Conservation (phyloP, 345 rosid species). For the Aquilaria yunnanensis region DNA sequence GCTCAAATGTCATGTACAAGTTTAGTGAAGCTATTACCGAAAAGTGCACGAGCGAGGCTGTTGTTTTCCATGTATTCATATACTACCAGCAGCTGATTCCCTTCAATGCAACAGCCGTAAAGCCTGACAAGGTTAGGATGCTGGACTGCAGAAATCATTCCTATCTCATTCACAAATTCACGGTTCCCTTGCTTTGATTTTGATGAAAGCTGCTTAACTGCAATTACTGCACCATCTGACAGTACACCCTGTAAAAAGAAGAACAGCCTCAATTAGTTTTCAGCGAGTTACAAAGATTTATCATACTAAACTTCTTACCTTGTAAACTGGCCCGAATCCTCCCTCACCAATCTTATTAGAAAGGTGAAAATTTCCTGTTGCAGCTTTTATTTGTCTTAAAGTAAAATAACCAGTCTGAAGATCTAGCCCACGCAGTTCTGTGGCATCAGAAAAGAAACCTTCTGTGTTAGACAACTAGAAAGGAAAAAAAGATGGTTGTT, state of each 20-base stretch:
- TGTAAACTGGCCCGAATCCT: slow-evolving; percentile 93
- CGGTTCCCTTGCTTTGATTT: slow-evolving; percentile 72
- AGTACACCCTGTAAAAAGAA: slow-evolving; percentile 42
- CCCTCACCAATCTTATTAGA: slow-evolving; percentile 88
- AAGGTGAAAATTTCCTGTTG: slow-evolving; percentile 67
- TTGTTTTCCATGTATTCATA: slow-evolving; percentile 69
- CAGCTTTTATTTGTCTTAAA: slow-evolving; percentile 62
- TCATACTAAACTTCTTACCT: slow-evolving; percentile 32
- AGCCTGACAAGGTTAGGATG: slow-evolving; percentile 65
- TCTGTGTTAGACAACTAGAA: background rate
- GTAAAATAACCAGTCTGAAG: slow-evolving; percentile 75
- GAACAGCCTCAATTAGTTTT: background rate
- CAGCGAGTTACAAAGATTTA: too few relatives aligned
- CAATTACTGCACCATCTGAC: slow-evolving; percentile 45
- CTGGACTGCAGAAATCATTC: slow-evolving; percentile 68
- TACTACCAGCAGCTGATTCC: slow-evolving; percentile 51
- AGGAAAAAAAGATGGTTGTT: background rate
- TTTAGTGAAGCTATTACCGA: slow-evolving; percentile 29
- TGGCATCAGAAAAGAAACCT: background rate
- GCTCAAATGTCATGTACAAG: background rate
- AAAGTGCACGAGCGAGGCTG: slow-evolving; percentile 56
- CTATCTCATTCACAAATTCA: slow-evolving; percentile 61
- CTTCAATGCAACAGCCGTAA: slow-evolving; percentile 58
- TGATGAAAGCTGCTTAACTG: slow-evolving; percentile 67
- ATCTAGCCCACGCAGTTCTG: slow-evolving; percentile 60